Percentiles rank a stretch among this genome's conserved stretches.
These are phyloP conservation scores for Geotrichum ghanense DNA, from an alignment of 805 yeast species.

Conservation along the genomic window DNA sequence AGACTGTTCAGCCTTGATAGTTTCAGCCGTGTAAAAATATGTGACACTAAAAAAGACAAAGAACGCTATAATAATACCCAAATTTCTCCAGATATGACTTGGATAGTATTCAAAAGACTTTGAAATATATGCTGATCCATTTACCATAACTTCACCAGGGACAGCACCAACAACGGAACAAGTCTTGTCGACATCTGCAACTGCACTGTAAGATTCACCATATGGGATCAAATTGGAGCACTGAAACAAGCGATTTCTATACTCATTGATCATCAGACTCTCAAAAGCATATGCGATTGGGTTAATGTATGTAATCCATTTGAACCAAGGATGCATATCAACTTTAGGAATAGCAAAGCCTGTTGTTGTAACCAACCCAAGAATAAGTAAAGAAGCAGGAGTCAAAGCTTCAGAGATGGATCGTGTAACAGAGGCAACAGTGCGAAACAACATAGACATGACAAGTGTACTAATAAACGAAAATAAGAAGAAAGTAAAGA, in stretches of 20 bases:
- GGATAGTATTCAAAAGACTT: constrained; percentile 34
- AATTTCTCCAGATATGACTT: constrained; percentile 50
- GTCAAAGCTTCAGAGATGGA: constrained; percentile 33
- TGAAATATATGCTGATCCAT: constrained; percentile 40
- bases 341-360: constrained; percentile 39
- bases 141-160: constrained; percentile 38
- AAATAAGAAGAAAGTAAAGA: constrained; percentile 38
- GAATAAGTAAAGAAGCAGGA: constrained; percentile 32
- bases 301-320: constrained; percentile 38
- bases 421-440: constrained; percentile 28
- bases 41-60: constrained; percentile 40
- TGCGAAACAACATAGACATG: constrained; percentile 45
- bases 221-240: constrained; percentile 33
- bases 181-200: constrained; percentile 22
- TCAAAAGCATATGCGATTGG: constrained; percentile 38
- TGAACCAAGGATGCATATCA: constrained; percentile 38
- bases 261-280: constrained; percentile 36
- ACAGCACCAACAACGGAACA: constrained; percentile 48
- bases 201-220: constrained; percentile 33
- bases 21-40: constrained; percentile 45
- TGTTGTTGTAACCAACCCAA: constrained; percentile 32
- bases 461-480: constrained; percentile 33
- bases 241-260: constrained; percentile 28
- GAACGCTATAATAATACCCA: constrained; percentile 50
- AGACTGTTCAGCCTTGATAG: constrained; percentile 23